Evolutionary conservation across 1,284 basidiomycete species (phyloP), one percentile per base, ranked within the genome.

Genomic region (Hypsizygus ulmarius): DNA sequence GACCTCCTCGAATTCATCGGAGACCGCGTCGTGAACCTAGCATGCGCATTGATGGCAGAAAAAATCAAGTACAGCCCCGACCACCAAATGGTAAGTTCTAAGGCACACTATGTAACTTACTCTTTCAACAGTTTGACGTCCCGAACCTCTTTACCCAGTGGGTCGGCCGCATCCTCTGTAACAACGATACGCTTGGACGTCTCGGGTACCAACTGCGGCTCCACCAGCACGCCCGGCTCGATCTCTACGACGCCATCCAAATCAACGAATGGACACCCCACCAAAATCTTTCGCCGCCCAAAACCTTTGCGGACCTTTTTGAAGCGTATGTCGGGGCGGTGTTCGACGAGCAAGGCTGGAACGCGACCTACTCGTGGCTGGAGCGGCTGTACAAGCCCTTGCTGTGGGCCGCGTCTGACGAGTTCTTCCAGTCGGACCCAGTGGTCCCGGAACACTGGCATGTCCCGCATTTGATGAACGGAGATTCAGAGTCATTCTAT

Each of bases 1-100:
- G 64, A 68, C 39, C 49, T 66, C 9, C 55, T 66, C 4, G 66
- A 67, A 48, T 68, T 65, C 43, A 52, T 66, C 32, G 66, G 66
- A 5, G 65, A 68, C 44, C 59, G 64, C 9, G 57, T 59, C 3
- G 53, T 67, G 32, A 67, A 67, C 47, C 59, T 66, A 11, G 50
- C 56, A 9, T 59, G 58, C 38, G 61, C 63, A 0, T 44, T 66
- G 1, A 42, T 67, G 32, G 61, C 65, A 10, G 63, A 60, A 7
- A 56, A 60, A 29, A 52, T 56, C 6, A 63, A 58, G 12, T 43
- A 64, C 11, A 60, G 58, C 35, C 57, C 56, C 5, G 60, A 58
- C 21, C 62, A 66, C 36, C 62, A 63, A 36, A 52, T 56, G 21
- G 62, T 63, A 37, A 35, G 54, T 44, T 40, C 32, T 27, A n/a